A percentile compares a stretch with the other conserved stretches of the same genome.
phyloP scores from a whole-genome alignment of 2,329 filamentous ascomycete species.

The Apiospora aurea region DNA sequence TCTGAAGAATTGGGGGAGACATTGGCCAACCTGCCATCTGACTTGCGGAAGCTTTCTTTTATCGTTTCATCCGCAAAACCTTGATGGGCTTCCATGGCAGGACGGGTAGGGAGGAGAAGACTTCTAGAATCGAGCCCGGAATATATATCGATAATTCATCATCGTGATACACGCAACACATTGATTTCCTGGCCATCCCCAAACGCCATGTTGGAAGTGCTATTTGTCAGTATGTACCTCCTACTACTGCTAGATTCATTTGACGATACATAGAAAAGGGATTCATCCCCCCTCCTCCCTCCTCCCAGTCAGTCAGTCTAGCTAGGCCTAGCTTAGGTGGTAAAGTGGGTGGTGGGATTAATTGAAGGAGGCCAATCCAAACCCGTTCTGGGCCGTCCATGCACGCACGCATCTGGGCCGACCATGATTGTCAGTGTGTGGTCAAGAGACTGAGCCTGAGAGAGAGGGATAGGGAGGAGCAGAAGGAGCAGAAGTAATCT shows the following conservation, averaged over 20 bases:
- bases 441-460: neutral
- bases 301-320: neutral
- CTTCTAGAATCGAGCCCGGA: neutral
- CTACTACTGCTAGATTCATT: neutral
- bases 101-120: neutral
- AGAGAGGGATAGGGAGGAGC: constrained; percentile 14
- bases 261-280: neutral
- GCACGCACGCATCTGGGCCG: constrained; percentile 14
- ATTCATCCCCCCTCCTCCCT: neutral
- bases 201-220: neutral
- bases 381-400: constrained; percentile 17
- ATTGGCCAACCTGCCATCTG: constrained; percentile 14
- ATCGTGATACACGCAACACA: neutral
- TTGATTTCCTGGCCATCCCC: neutral
- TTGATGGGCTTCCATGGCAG: neutral
- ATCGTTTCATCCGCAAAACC: constrained; percentile 18
- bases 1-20: constrained; percentile 5
- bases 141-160: neutral
- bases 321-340: neutral
- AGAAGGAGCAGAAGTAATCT: constrained; percentile 20
- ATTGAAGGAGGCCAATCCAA: constrained; percentile 21
- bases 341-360: constrained; percentile 20
- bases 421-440: constrained; percentile 10
- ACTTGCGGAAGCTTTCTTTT: constrained; percentile 17
- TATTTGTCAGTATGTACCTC: neutral